These are phyloP conservation scores for Actinomortierella ambigua DNA, from an alignment of 371 early-diverging fungal genomes.

Conservation along the genomic window DNA sequence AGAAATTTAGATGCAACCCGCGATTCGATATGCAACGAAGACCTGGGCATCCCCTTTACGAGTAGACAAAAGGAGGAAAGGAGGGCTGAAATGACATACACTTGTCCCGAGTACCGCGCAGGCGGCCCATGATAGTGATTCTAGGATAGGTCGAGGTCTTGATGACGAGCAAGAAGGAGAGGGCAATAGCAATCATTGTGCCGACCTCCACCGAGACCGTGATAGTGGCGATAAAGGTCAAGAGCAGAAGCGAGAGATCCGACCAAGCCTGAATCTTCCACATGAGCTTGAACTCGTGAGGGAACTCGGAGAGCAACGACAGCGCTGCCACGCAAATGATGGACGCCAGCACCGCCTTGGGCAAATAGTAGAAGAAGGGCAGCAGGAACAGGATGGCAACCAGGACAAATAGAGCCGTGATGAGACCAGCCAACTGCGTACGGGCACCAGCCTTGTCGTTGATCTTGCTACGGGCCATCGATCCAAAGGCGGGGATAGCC, in stretches of 20 bases:
- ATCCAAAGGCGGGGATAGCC: constrained; percentile 90
- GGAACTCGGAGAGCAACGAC: constrained; percentile 77
- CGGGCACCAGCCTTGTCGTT: constrained; percentile 88
- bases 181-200: constrained; percentile 82
- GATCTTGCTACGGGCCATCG: constrained; percentile 87
- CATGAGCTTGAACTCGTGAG: constrained; percentile 84
- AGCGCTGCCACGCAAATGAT: constrained; percentile 89
- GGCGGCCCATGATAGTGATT: constrained; percentile 73
- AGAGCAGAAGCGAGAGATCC: constrained; percentile 77
- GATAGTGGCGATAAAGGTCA: constrained; percentile 86
- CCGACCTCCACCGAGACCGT: constrained; percentile 90
- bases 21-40: background rate
- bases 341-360: constrained; percentile 82
- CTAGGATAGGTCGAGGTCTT: constrained; percentile 87
- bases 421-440: constrained; percentile 88
- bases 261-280: constrained; percentile 84
- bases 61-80: background rate
- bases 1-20: background rate
- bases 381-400: constrained; percentile 80
- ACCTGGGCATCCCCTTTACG: background rate
- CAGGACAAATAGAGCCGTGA: constrained; percentile 75
- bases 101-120: constrained; percentile 39
- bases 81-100: constrained; percentile 23
- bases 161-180: constrained; percentile 87
- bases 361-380: constrained; percentile 85